Evolutionary conservation across 129 eudicot genomes (phyloP).

Genomic region (Lonicera japonica): DNA sequence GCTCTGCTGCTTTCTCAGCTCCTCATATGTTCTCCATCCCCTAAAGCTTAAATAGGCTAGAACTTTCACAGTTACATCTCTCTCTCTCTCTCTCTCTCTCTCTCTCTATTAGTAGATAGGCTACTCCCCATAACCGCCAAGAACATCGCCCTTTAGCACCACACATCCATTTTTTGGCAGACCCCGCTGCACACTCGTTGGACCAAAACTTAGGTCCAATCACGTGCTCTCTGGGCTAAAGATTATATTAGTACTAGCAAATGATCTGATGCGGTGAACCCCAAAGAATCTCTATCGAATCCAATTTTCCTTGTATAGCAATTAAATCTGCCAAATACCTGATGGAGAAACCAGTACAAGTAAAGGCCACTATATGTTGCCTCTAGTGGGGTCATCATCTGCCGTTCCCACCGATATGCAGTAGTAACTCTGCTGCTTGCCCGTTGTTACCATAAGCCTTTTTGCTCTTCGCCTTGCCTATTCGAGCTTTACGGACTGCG

Average conservation of each 20-base stretch:
- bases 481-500: constrained; percentile 76
- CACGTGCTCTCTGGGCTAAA: no score
- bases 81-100: no score
- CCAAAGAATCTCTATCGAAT: background rate
- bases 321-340: background rate
- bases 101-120: no score
- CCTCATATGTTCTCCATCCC: constrained; percentile 9
- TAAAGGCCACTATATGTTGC: background rate
- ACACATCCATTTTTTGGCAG: no score
- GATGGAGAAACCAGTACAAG: background rate
- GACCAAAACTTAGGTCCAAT: no score
- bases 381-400: constrained; percentile 26
- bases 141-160: no score
- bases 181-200: no score
- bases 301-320: background rate
- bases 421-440: constrained; percentile 53
- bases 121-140: no score
- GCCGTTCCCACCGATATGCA: constrained; percentile 33
- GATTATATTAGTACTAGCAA: no score
- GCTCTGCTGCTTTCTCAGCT: background rate
- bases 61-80: background rate
- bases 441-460: constrained; percentile 38
- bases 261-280: background rate
- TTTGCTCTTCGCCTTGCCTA: constrained; percentile 48
- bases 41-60: constrained; percentile 3